Evolutionary conservation across 2,329 filamentous ascomycete genomes (phyloP).

Genomic region (Mariannaea elegans): DNA sequence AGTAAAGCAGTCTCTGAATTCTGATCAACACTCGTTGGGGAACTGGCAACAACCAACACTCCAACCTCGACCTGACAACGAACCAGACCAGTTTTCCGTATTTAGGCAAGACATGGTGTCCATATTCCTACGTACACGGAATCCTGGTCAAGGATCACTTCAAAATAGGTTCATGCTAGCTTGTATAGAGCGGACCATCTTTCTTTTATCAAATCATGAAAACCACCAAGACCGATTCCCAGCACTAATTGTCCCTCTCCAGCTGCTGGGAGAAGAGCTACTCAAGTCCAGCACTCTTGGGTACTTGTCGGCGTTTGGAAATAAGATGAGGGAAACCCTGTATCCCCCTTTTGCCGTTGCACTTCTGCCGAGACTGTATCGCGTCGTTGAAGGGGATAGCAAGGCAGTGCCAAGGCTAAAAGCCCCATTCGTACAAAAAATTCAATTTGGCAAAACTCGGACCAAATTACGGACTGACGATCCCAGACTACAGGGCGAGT

Average conservation of each 20-base stretch:
- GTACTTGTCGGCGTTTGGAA: neutral
- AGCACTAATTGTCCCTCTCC: neutral
- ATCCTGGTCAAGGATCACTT: neutral
- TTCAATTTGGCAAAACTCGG: conserved; percentile 7
- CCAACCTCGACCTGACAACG: neutral
- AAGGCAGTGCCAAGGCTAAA: neutral
- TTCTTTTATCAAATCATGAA: neutral
- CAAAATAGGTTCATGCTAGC: neutral
- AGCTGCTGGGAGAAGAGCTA: conserved; percentile 4
- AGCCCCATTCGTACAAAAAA: neutral
- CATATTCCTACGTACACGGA: neutral
- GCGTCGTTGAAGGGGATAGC: conserved; percentile 2
- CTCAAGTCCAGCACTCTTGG: neutral
- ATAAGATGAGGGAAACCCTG: neutral
- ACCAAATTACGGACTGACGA: neutral
- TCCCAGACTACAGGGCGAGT: conserved; percentile 12
- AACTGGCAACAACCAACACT: neutral
- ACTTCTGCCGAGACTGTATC: conserved; percentile 3
- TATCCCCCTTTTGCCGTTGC: neutral
- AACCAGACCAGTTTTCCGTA: neutral
- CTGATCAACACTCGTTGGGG: neutral
- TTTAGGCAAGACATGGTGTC: neutral
- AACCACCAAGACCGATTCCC: neutral
- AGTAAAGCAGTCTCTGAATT: neutral
- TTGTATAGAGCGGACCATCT: conserved; percentile 2